phyloP scores from a whole-genome alignment of 768 basidiomycete species.

The Lentinula edodes region DNA sequence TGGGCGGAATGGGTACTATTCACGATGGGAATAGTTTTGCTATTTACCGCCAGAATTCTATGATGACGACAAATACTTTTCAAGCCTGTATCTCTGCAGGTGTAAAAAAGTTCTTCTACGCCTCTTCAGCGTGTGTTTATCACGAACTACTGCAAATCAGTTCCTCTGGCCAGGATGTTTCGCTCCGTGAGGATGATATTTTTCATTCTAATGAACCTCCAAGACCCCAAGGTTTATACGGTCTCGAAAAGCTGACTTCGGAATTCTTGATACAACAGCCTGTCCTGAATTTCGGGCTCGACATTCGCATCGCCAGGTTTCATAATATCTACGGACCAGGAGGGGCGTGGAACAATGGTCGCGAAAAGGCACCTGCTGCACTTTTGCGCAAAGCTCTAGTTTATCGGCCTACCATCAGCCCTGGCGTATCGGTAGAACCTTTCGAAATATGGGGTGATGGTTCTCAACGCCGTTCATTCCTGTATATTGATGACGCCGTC shows the following conservation, averaged over 20 bases:
- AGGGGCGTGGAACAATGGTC: constrained; percentile 47
- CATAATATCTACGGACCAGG: constrained; percentile 56
- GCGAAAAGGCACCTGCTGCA: constrained; percentile 56
- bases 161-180: constrained; percentile 23
- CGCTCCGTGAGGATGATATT: constrained; percentile 31
- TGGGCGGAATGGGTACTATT: constrained; percentile 65
- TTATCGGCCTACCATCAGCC: constrained; percentile 15
- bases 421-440: background rate
- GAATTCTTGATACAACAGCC: constrained; percentile 38
- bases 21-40: constrained; percentile 41
- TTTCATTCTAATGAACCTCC: constrained; percentile 37
- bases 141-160: constrained; percentile 35
- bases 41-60: constrained; percentile 45
- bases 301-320: constrained; percentile 46
- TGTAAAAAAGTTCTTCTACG: constrained; percentile 44
- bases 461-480: constrained; percentile 46
- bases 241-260: constrained; percentile 49
- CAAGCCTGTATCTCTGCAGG: constrained; percentile 28
- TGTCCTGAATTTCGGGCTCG: constrained; percentile 15
- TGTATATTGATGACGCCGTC: constrained; percentile 51
- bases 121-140: constrained; percentile 58
- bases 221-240: constrained; percentile 50
- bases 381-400: constrained; percentile 48
- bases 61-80: constrained; percentile 45
- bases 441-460: constrained; percentile 60